Base-by-base conservation (phyloP, 2,329 filamentous ascomycete species). In the Ramularia collo-cygni region DNA sequence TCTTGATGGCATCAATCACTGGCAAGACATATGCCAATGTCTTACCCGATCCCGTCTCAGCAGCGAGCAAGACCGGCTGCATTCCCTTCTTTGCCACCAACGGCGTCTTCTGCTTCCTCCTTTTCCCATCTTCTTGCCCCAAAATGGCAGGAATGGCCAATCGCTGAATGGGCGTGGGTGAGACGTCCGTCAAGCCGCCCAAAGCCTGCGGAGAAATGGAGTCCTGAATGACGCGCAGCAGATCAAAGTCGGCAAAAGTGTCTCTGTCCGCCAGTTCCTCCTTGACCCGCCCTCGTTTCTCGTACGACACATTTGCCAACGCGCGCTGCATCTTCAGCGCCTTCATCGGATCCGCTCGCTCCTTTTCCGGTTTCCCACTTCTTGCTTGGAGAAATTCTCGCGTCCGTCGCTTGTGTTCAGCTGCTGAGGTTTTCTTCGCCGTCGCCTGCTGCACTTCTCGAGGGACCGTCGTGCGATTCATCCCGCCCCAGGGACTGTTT, bases 1-100 rank as follows among this genome's bases (percentile, higher is more conserved):
- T 69, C 66, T 98, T 98, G 54, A 98, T 64, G 7, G 85, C 84
- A 64, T 98, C 80, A 37, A 98, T 71, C 12, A 82, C 75, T 0
- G 92, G 93, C 4, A 95, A 65, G 4, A 96, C 69, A 59, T 98
- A 98, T 7, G 92, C 87, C 46, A 98, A 70, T 1, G 92, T 98
- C 70, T 98, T 98, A 44, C 92, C 92, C 1, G 92, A 96, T 9
- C 92, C 92, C 0, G 92, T 98, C 69, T 98, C 92, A 8, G 92
- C 92, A 3, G 92, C 92, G 35, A 98, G 72, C 9, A 98, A 72
- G 58, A 86, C 95, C 37, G 79, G 72, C 38, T 79, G 68, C 56
- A 76, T 72, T 40, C 47, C 59, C 48, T 35, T 64, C 60, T 19
- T 62, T 26, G 38, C 47, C 35, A 49, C 43, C 28, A 57, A 51